Evolutionary conservation across 1,139 yeast species (phyloP).

Genomic region (Blastobotrys arbuscula): DNA sequence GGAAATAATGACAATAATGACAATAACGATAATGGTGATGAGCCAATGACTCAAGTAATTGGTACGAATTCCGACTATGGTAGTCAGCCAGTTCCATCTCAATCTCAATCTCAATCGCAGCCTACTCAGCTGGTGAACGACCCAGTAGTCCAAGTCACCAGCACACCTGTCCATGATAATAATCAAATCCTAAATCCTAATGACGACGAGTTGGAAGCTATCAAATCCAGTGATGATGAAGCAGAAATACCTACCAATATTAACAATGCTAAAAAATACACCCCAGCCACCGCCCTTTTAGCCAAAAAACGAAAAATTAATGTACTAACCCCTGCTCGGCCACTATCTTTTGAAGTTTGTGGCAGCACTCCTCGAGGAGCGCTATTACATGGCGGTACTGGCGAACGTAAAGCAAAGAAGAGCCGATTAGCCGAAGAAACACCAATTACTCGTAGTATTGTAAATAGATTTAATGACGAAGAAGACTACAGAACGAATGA

Average conservation of each 20-base stretch:
- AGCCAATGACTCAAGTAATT: constrained; percentile 5
- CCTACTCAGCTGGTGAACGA: constrained; percentile 4
- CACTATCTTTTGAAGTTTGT: constrained; percentile 5
- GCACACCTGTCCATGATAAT: constrained; percentile 6
- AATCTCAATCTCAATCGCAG: background rate
- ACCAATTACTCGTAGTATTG: constrained; percentile 6
- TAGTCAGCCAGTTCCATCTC: background rate
- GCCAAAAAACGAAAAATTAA: constrained; percentile 7
- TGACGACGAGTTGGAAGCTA: constrained; percentile 1
- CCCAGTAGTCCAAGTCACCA: constrained; percentile 2
- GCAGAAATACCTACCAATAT: background rate
- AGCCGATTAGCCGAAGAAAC: constrained; percentile 6
- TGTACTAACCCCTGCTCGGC: constrained; percentile 6
- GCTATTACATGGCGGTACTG: constrained; percentile 2
- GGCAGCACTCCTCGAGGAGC: background rate
- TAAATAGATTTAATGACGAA: background rate
- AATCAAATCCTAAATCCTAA: background rate
- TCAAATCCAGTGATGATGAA: constrained; percentile 8
- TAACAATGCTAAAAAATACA: background rate
- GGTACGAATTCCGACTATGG: constrained; percentile 1
- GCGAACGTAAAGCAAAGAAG: constrained; percentile 4
- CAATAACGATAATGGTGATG: background rate
- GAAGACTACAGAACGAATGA: background rate
- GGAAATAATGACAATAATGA: background rate
- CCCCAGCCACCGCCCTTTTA: constrained; percentile 5